Percentiles rank a stretch among this genome's conserved stretches.
These are phyloP conservation scores for Tetradesmus lagerheimii DNA, from an alignment of 139 green algal species.

Conservation along the genomic window DNA sequence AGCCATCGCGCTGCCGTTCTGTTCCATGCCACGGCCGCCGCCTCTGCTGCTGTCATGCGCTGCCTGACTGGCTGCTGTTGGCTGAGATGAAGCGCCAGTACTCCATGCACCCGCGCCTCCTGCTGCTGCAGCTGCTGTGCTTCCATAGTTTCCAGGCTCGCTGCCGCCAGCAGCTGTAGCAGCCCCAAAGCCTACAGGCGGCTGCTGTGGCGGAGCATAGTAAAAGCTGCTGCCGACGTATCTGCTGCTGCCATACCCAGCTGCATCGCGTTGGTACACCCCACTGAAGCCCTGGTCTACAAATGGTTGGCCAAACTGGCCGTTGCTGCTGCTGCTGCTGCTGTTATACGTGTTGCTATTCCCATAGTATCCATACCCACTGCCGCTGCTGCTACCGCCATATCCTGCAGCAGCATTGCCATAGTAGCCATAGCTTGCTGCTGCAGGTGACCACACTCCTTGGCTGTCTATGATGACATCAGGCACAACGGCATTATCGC, in stretches of 20 bases:
- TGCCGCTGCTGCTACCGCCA: not conserved
- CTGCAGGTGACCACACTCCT: constrained; percentile 17
- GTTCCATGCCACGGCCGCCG: not conserved
- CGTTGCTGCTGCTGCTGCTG: not conserved
- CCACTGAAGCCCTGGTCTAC: constrained; percentile 7
- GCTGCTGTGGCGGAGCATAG: not conserved
- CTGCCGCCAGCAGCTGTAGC: constrained; percentile 2
- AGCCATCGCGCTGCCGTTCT: not conserved
- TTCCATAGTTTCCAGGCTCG: not conserved
- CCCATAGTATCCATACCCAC: not conserved
- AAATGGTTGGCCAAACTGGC: not conserved
- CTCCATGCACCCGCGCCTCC: not conserved
- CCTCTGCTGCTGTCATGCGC: not conserved
- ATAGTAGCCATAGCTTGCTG: not conserved
- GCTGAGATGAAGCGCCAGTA: not conserved
- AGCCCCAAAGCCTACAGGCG: not conserved
- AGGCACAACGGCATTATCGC: constrained; percentile 30
- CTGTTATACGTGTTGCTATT: not conserved
- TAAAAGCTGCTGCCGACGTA: constrained; percentile 9
- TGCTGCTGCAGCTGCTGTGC: not conserved
- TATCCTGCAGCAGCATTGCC: not conserved
- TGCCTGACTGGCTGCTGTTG: not conserved
- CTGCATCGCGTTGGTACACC: not conserved
- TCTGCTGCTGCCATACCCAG: not conserved
- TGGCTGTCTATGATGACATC: constrained; percentile 43